Evolutionary conservation across 768 basidiomycete species (phyloP).

Genomic region (Agaricus bisporus): DNA sequence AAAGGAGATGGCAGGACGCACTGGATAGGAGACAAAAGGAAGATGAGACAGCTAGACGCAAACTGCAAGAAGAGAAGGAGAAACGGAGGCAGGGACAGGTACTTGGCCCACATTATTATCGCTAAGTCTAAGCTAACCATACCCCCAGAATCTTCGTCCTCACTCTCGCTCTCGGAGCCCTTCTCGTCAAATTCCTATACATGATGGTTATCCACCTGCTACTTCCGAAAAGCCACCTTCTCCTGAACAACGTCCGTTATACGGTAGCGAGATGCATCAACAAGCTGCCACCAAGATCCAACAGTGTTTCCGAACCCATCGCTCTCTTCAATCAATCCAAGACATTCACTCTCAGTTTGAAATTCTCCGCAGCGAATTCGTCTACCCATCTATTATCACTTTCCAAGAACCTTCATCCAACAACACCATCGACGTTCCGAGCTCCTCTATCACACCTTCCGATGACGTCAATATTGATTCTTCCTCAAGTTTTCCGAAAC

Average conservation of each 20-base stretch:
- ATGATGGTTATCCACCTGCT: neutral
- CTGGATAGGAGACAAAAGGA: constrained; percentile 17
- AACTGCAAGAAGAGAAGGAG: constrained; percentile 16
- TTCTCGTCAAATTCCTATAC: neutral
- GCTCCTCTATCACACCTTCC: constrained; percentile 15
- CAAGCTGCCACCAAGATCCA: constrained; percentile 45
- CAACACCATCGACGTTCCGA: constrained; percentile 17
- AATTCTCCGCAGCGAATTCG: constrained; percentile 33
- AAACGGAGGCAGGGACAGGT: constrained; percentile 13
- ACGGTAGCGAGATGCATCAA: constrained; percentile 25
- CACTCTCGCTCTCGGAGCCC: neutral
- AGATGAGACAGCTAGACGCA: constrained; percentile 14
- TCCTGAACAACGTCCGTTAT: constrained; percentile 11
- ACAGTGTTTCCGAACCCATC: constrained; percentile 35
- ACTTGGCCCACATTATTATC: neutral
- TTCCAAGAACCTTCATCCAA: constrained; percentile 28
- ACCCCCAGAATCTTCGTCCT: neutral
- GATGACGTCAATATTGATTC: constrained; percentile 18
- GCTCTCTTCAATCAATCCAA: constrained; percentile 34
- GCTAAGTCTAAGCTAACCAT: neutral
- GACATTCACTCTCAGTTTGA: constrained; percentile 38
- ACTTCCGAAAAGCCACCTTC: constrained; percentile 8
- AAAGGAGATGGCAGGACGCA: constrained; percentile 11
- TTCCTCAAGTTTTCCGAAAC: constrained; percentile 21
- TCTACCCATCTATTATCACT: constrained; percentile 39